Conservation (phyloP, 345 rosid species). For the Citrus medica region DNA sequence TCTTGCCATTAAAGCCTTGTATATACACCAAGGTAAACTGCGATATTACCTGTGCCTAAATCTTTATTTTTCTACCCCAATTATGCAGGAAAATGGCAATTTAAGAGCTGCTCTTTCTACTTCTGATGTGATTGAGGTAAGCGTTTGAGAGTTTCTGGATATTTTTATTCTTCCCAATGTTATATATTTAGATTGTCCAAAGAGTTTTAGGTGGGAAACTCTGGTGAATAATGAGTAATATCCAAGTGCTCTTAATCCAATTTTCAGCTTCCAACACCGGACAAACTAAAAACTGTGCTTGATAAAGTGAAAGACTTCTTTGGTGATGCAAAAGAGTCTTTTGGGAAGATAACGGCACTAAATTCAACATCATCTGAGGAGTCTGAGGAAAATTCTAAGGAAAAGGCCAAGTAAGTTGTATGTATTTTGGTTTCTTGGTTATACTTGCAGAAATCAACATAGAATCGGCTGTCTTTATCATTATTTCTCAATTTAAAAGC, state of each 20-base stretch:
- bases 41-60: background rate
- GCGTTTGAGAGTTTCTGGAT: conserved; percentile 1
- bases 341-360: conserved; percentile 66
- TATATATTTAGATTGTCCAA: background rate
- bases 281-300: conserved; percentile 82
- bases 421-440: background rate
- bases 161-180: background rate
- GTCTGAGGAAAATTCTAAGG: conserved; percentile 45
- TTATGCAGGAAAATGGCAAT: conserved; percentile 75
- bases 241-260: conserved; percentile 9
- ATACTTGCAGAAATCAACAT: background rate
- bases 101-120: conserved; percentile 74
- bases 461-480: background rate
- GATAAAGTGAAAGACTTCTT: conserved; percentile 89
- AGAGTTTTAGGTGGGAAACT: background rate
- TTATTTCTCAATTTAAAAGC: background rate
- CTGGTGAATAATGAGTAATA: background rate
- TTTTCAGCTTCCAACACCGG: conserved; percentile 77
- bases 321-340: conserved; percentile 89
- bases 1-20: background rate
- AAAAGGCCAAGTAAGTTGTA: conserved; percentile 64
- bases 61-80: conserved; percentile 1
- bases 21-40: background rate
- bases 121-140: conserved; percentile 76
- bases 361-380: conserved; percentile 41